Base-by-base conservation (phyloP, 2,329 filamentous ascomycete species). In the Clonostachys rhizophaga region DNA sequence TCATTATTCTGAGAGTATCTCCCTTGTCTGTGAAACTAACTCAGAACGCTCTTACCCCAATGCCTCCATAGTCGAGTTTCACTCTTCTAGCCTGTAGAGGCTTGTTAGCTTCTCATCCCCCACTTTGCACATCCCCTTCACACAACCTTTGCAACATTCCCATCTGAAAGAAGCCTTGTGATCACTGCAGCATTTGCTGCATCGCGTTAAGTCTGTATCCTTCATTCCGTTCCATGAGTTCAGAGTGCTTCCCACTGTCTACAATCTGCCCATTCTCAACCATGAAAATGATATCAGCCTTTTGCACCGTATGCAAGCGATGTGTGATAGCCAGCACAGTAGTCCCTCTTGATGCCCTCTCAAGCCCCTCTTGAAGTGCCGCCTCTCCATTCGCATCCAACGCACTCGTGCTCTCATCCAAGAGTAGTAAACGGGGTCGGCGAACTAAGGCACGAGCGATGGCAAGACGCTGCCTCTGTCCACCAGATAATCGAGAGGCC, bases 381-480 rank as follows among this genome's bases (percentile, higher is more conserved):
- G 73, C 70, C 56, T 83, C 79, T 1, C 78, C 83, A 20, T 79
- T 74, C 0, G 81, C 78, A 46, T 87, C 79, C 20, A 89, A 75
- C 5, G 85, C 83, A 1, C 83, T 85, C 5, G 87, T 88, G 0
- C 86, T 81, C 61, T 89, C 86, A 54, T 89, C 86, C 0, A 89
- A 71, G 49, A 89, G 75, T 20, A 89, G 73, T 46, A 89, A 81
- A 45, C 82, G 83, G 0, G 86, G 81, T 44, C 83, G 81, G 59
- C 87, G 86, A 42, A 89, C 70, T 13, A 89, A 72, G 1, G 85
- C 83, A 13, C 85, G 77, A 0, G 79, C 79, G 48, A 83, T 83
- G 3, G 79, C 78, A 42, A 77, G 74, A 10, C 79, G 70, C 56
- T 83, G 79, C 17, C 79, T 73, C 61, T 83, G 78, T 13, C 79